Conservation (phyloP, 2,329 filamentous ascomycete genomes). For the Xylariaceae sp. region DNA sequence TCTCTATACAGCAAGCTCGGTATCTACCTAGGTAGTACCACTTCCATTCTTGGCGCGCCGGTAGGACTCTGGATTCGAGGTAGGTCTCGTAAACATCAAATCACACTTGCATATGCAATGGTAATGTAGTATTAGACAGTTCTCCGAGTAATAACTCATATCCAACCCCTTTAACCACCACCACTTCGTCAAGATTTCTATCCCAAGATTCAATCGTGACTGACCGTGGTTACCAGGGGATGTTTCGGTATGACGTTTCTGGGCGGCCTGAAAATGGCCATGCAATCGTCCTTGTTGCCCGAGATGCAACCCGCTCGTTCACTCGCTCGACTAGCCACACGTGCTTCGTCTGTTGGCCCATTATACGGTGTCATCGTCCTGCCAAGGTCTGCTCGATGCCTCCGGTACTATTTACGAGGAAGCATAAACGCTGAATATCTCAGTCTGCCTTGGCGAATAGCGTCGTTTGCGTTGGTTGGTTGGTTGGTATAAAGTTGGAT, state of each 20-base stretch:
- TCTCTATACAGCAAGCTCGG: too few relatives aligned
- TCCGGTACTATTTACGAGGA: conserved; percentile 1
- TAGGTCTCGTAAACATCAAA: too few relatives aligned
- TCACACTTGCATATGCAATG: too few relatives aligned
- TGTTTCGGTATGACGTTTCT: background rate
- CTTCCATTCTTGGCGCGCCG: too few relatives aligned
- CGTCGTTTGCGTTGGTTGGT: background rate
- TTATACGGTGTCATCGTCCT: conserved; percentile 7
- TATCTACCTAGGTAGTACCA: too few relatives aligned
- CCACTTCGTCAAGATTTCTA: background rate
- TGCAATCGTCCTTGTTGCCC: background rate
- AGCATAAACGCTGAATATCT: conserved; percentile 3
- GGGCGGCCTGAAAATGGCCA: background rate
- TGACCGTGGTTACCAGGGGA: background rate
- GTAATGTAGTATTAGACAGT: background rate
- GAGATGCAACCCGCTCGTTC: background rate
- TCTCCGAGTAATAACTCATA: background rate
- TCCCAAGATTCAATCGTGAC: background rate
- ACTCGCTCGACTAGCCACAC: background rate
- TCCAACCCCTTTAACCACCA: background rate
- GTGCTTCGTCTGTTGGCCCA: background rate
- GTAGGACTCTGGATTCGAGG: too few relatives aligned
- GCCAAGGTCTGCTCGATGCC: background rate
- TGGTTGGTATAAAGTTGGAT: background rate
- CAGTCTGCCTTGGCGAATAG: background rate